Evolutionary conservation across 192 early-diverging fungal genomes (phyloP).

Genomic region (Oehlia diaphana): DNA sequence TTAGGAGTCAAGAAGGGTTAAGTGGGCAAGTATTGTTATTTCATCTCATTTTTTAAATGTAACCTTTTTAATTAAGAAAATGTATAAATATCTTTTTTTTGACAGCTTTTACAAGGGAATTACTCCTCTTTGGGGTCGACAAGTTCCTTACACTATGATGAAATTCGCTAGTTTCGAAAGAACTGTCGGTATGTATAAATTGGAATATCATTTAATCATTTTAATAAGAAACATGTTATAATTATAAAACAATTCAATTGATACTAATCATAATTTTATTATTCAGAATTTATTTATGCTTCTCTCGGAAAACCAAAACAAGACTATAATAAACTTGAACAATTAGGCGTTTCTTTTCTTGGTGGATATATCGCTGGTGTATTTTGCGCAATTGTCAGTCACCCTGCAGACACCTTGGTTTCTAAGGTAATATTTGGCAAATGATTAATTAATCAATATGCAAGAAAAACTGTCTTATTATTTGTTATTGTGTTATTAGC

Average conservation of each 20-base stretch:
- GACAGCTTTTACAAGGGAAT: slow-evolving; percentile 64
- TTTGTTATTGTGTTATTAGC: slow-evolving; percentile 26
- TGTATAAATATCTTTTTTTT: too few relatives aligned
- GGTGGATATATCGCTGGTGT: slow-evolving; percentile 90
- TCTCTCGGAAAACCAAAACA: slow-evolving; percentile 67
- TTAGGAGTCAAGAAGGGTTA: slow-evolving; percentile 59
- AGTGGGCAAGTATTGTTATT: slow-evolving; percentile 43
- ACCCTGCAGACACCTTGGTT: slow-evolving; percentile 86
- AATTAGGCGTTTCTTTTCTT: slow-evolving; percentile 77
- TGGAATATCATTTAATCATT: too few relatives aligned
- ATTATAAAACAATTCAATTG: background rate
- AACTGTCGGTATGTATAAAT: slow-evolving; percentile 40
- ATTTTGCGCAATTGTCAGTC: slow-evolving; percentile 85
- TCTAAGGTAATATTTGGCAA: slow-evolving; percentile 45
- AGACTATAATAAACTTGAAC: slow-evolving; percentile 68
- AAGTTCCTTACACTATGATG: slow-evolving; percentile 86
- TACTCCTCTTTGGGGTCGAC: slow-evolving; percentile 73
- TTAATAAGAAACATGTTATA: too few relatives aligned
- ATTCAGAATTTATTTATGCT: slow-evolving; percentile 59
- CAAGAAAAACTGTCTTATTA: background rate
- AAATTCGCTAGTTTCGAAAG: slow-evolving; percentile 87
- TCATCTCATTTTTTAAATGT: too few relatives aligned
- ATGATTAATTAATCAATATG: background rate
- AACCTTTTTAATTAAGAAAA: too few relatives aligned
- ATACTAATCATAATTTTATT: background rate